Conservation (phyloP, 352 stramenopile genomes). For the Globisporangium alternatum region DNA sequence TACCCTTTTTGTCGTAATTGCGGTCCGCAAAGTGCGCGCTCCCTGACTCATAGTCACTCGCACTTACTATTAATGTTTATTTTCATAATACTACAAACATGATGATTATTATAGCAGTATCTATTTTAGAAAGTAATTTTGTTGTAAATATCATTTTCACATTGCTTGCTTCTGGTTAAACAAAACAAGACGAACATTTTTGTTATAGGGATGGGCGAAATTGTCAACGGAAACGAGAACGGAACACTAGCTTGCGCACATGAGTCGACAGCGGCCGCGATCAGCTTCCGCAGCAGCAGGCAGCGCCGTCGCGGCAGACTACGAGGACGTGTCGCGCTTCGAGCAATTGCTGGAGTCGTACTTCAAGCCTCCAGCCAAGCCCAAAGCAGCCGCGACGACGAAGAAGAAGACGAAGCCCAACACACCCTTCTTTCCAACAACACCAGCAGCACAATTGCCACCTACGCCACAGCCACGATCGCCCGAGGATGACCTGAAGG, state of each 20-base stretch:
- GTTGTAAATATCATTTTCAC: no score
- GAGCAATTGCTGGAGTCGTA: constrained; percentile 24
- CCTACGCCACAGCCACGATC: not conserved
- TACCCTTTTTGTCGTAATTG: no score
- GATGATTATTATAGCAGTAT: no score
- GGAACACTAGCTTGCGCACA: not conserved
- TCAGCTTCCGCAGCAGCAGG: not conserved
- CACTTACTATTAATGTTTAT: no score
- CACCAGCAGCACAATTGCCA: not conserved
- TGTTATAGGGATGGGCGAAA: no score
- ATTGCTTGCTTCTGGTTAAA: no score
- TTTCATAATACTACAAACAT: no score
- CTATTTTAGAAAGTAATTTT: no score
- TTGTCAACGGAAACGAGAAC: no score
- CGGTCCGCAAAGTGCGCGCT: no score
- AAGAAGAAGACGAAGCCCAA: constrained; percentile 7
- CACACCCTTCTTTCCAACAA: not conserved
- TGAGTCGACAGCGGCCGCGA: constrained; percentile 1
- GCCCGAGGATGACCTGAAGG: constrained; percentile 22
- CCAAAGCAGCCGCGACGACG: not conserved
- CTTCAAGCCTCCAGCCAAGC: constrained; percentile 17
- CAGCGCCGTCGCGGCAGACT: not conserved
- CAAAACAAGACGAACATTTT: no score
- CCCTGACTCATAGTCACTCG: no score
- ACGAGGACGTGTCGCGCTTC: constrained; percentile 24